A percentile compares a stretch with the other conserved stretches of the same genome.
Evolutionary conservation across 495 filamentous ascomycete species (phyloP).

Genomic region (Aspergillus diversus): DNA sequence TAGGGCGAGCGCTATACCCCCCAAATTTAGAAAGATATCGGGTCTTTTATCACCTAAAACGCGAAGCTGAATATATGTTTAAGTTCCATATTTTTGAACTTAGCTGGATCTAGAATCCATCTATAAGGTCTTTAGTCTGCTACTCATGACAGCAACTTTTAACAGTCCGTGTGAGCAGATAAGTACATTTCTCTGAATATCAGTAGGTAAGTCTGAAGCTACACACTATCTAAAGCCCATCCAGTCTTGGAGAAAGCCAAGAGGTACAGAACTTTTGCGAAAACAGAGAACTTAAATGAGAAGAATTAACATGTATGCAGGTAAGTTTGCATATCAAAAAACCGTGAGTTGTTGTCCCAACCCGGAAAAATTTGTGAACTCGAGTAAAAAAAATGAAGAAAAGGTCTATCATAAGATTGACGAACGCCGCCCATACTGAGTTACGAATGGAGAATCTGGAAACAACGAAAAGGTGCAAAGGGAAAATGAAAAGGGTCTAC

Average conservation of each 20-base stretch:
- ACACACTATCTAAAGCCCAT: constrained; percentile 24
- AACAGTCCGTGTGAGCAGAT: background rate
- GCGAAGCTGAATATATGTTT: no score
- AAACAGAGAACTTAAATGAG: constrained; percentile 23
- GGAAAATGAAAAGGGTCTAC: constrained; percentile 38
- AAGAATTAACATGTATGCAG: constrained; percentile 36
- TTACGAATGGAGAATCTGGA: constrained; percentile 36
- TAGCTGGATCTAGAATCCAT: no score
- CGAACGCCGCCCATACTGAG: constrained; percentile 49
- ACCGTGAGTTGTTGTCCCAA: constrained; percentile 21
- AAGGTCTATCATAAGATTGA: constrained; percentile 51
- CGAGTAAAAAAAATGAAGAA: constrained; percentile 29
- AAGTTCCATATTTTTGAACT: no score
- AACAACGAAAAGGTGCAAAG: constrained; percentile 29
- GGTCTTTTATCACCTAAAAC: background rate
- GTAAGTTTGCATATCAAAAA: constrained; percentile 19
- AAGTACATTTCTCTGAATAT: constrained; percentile 5
- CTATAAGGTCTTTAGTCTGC: no score
- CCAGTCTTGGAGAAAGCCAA: constrained; percentile 10
- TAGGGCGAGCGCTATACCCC: no score
- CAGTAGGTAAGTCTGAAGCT: constrained; percentile 16
- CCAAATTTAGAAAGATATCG: background rate
- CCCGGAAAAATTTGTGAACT: constrained; percentile 19
- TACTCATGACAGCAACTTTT: background rate
- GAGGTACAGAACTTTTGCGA: constrained; percentile 24